Percentiles rank a stretch among this genome's conserved stretches.
Evolutionary conservation across 805 yeast genomes (phyloP).

Genomic region (Pichia exigua): DNA sequence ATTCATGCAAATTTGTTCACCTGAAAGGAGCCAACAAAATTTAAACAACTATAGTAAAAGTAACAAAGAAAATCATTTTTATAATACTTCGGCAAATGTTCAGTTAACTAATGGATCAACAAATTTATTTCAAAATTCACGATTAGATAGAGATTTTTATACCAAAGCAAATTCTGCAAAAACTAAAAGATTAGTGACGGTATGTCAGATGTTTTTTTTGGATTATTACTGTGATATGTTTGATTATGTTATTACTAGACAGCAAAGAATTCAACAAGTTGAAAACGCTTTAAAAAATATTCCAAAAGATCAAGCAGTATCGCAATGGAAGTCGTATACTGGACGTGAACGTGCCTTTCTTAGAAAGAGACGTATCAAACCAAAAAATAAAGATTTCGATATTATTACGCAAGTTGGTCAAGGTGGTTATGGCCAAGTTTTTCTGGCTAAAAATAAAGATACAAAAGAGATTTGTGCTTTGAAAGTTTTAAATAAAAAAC

Average conservation of each 20-base stretch:
- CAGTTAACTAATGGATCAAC: neutral
- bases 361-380: slow-evolving; percentile 84
- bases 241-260: slow-evolving; percentile 81
- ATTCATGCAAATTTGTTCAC: slow-evolving; percentile 26
- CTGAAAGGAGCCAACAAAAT: slow-evolving; percentile 20
- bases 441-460: slow-evolving; percentile 86
- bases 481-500: slow-evolving; percentile 80
- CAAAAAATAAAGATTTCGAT: slow-evolving; percentile 91
- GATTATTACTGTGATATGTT: slow-evolving; percentile 96
- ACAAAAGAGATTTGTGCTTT: slow-evolving; percentile 93
- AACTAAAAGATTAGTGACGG: slow-evolving; percentile 80
- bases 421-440: slow-evolving; percentile 99
- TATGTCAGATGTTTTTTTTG: slow-evolving; percentile 86
- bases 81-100: slow-evolving; percentile 17
- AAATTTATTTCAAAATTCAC: slow-evolving; percentile 14
- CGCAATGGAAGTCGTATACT: slow-evolving; percentile 70
- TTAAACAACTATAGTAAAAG: slow-evolving; percentile 14
- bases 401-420: slow-evolving; percentile 98
- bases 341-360: slow-evolving; percentile 79
- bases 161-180: slow-evolving; percentile 60
- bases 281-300: slow-evolving; percentile 39
- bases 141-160: slow-evolving; percentile 38
- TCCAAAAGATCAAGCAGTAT: slow-evolving; percentile 34
- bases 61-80: slow-evolving; percentile 37
- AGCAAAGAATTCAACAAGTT: slow-evolving; percentile 72